Evolutionary conservation across 352 stramenopile genomes (phyloP), one percentile per base, ranked within the genome.

Genomic region (Phytophthora rubi): DNA sequence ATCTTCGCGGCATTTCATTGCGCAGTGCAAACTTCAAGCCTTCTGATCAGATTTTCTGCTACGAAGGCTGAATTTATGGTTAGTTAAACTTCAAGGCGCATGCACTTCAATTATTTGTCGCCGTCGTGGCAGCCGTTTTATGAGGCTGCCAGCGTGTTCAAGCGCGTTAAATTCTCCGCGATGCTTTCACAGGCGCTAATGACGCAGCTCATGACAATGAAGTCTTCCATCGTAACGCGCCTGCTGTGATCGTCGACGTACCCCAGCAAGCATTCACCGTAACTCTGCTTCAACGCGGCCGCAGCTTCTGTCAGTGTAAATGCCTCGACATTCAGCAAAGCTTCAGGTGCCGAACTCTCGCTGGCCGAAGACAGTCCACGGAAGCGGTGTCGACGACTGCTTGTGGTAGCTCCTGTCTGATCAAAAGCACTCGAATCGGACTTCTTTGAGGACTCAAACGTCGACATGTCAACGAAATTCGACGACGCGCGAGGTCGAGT

Each of bases 171-270:
- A 15, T 79, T 83, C n/a, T 77, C 70, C 0, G 80, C 79, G n/a
- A 92, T 82, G 53, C 86, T 78, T 64, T 89, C 79, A 48, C 76
- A 82, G 32, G 77, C 73, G 52, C 79, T 83, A 45, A 92, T 89
- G 9, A 92, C 70, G 47, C 84, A 92, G 69, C 84, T 92, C 75
- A 89, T 92, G 58, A 88, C 68, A 28, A 89, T 88, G 35, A 90
- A 85, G 57, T 91, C 79, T 44, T 91, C 83, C 65, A 91, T 87
- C 1, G 80, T 76, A 6, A 89, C 69, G 32, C 71, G 69, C 32
- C 62, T 65, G 37, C 62, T 74, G 16, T 61, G 53, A 9, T 81
- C 65, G 30, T 81, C 71, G 33, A 79, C 65, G 15, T 68, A 68
- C 0, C 51, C 73, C n/a, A 89, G 33, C 47, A 90, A 65, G 33